A percentile compares a stretch with the other conserved stretches of the same genome.
These are phyloP conservation scores for Fusarium paranaense DNA, from an alignment of 2,329 filamentous ascomycete genomes.

Conservation along the genomic window DNA sequence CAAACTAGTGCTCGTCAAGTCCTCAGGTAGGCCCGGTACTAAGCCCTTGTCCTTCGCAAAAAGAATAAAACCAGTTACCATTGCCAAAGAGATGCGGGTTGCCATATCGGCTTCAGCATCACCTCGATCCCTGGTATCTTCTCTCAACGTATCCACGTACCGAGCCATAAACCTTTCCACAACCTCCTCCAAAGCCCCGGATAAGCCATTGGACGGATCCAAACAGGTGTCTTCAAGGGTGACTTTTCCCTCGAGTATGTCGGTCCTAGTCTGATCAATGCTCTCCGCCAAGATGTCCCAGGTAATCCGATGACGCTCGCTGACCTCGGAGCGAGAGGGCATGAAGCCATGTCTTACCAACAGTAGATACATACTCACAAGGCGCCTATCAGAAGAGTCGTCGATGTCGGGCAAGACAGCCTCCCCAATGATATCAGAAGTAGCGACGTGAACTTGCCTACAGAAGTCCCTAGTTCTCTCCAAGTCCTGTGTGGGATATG, in stretches of 20 bases:
- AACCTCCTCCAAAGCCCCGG: background rate
- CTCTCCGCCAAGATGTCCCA: background rate
- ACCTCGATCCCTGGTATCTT: background rate
- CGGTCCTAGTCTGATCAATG: background rate
- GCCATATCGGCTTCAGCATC: background rate
- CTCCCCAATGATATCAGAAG: background rate
- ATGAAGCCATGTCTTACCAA: background rate
- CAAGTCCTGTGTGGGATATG: background rate
- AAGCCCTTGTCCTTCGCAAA: background rate
- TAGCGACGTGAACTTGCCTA: background rate
- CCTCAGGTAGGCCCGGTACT: background rate
- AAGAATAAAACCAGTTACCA: background rate
- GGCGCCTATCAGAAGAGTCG: background rate
- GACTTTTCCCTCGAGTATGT: background rate
- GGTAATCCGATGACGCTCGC: background rate
- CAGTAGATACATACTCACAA: background rate
- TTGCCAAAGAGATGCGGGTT: background rate
- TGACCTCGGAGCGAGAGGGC: background rate
- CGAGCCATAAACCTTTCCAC: background rate
- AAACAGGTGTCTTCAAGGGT: background rate
- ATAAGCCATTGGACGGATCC: accelerated
- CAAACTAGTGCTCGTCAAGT: background rate
- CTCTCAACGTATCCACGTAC: background rate
- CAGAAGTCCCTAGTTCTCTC: background rate
- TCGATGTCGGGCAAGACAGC: background rate